Base-by-base conservation (phyloP, 371 early-diverging fungal genomes). In the Dichotomocladium elegans region DNA sequence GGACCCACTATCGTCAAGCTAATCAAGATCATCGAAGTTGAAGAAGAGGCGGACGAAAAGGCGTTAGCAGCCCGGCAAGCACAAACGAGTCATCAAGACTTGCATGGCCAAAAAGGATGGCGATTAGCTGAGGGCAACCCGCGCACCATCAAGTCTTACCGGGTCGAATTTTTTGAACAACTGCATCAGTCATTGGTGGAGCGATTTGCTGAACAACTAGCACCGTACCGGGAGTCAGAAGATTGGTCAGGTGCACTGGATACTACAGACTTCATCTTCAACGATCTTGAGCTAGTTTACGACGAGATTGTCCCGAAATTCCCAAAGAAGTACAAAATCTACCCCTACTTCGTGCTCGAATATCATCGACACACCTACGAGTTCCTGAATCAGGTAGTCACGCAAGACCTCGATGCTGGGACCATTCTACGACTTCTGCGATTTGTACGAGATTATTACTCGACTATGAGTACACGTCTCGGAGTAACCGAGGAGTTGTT, bases 381-480 rank as follows among this genome's bases (percentile, higher is more conserved):
- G 15, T 70, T 85, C 51, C 68, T 90, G 17, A 85, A 91, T 63
- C 68, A 76, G 57, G 79, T 95, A 57, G 84, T 90, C 24, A 81
- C 82, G 24, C 73, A 89, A 12, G 83, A 87, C 44, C 65, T 88
- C n/a, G 85, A 85, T 49, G 86, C 81, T 4, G 91, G 88, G 3
- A 79, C 84, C 5, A 95, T 96, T 35, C 68, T 98, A 50, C 68
- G 76, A 41, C 67, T 96, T 17, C 63, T 95, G 50, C 80, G 89
- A 10, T 97, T 94, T 88, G 90, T 93, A 9, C 78, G 93, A 33
- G 95, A 95, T 55, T 97, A 98, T 69, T 89, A 96, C 68, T 69
- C 70, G 15, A 87, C 78, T 26, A 93, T 98, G 91, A 84, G 84
- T 53, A 85, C 81, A 12, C 79, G 92, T 17, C 71, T 96, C 26